These are phyloP conservation scores for Candida sp. DNA, from an alignment of 1,139 yeast species.

Conservation along the genomic window DNA sequence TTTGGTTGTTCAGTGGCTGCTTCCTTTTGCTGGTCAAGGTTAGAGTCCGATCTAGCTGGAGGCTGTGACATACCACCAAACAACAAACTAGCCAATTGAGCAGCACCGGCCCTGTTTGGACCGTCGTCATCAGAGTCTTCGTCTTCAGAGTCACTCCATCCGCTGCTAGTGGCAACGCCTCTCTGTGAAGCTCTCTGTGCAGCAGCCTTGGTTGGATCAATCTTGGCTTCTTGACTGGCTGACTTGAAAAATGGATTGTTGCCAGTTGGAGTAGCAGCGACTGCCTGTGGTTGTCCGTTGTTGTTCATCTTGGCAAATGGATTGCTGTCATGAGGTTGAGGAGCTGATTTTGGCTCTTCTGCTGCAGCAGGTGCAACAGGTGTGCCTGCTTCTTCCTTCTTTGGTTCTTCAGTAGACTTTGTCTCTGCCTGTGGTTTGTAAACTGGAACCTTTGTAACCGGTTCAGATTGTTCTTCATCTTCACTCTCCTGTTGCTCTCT, in stretches of 20 bases:
- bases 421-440: conserved; percentile 9
- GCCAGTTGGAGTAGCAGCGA: conserved; percentile 15
- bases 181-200: conserved; percentile 70
- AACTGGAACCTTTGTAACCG: conserved; percentile 25
- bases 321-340: conserved; percentile 23
- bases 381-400: conserved; percentile 7
- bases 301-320: conserved; percentile 36
- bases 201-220: conserved; percentile 61
- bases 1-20: conserved; percentile 18
- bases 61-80: conserved; percentile 67
- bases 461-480: conserved; percentile 36
- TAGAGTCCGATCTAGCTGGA: conserved; percentile 22
- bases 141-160: conserved; percentile 68
- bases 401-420: conserved; percentile 9
- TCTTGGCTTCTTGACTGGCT: conserved; percentile 30
- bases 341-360: conserved; percentile 3
- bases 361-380: conserved; percentile 2
- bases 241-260: conserved; percentile 57
- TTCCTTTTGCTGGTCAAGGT: conserved; percentile 8
- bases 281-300: conserved; percentile 11
- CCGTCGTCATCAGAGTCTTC: conserved; percentile 53
- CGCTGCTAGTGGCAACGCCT: conserved; percentile 54
- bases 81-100: conserved; percentile 62
- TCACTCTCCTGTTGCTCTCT: conserved; percentile 38
- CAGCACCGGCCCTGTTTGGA: conserved; percentile 59